Evolutionary conservation across 2,329 filamentous ascomycete genomes (phyloP), one percentile per base, ranked within the genome.

Genomic region (Aspergillus pseudoglaucus): DNA sequence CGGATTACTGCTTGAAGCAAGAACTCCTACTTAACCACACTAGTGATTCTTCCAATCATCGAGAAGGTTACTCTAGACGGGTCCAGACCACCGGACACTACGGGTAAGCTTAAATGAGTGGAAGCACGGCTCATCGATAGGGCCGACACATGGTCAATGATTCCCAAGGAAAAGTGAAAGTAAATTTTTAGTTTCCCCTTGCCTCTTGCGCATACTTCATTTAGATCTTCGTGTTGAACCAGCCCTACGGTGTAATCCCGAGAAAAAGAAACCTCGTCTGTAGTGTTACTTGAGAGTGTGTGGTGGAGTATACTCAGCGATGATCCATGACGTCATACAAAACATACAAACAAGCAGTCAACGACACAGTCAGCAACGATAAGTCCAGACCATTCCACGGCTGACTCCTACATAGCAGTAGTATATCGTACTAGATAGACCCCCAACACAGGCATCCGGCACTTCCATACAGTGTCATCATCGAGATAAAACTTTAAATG

Each of bases 71-170:
- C 25, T 30, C 4, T 12, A 10, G 33, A 35, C 32, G 12, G 32
- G 32, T 9, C 33, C 15, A 37, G 33, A 17, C 15, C 33, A 17
- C 6, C 33, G 14, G 14, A 17, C 14, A 37, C 1, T 50, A 48
- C 40, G 17, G 25, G 44, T 51, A 49, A 55, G 45, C 49, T 53
- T 55, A 53, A 51, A 48, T 41, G 46, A 41, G 39, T n/a, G 33
- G 15, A n/a, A n/a, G 14, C 33, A 37, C 33, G 33, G 15, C n/a
- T 37, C 33, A 37, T 37, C 15, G n/a, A 8, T n/a, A 37, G 33
- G 33, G 25, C 25, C 25, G 25, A 27, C 33, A 37, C n/a, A 37
- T 15, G 33, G 33, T 6, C 33, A 37, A 37, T 12, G n/a, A 15
- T 37, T 37, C 15, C 33, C n/a, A 17, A 17, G 15, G 15, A 37